phyloP scores from a whole-genome alignment of 2,329 filamentous ascomycete species.

The Emericellopsis atlantica region DNA sequence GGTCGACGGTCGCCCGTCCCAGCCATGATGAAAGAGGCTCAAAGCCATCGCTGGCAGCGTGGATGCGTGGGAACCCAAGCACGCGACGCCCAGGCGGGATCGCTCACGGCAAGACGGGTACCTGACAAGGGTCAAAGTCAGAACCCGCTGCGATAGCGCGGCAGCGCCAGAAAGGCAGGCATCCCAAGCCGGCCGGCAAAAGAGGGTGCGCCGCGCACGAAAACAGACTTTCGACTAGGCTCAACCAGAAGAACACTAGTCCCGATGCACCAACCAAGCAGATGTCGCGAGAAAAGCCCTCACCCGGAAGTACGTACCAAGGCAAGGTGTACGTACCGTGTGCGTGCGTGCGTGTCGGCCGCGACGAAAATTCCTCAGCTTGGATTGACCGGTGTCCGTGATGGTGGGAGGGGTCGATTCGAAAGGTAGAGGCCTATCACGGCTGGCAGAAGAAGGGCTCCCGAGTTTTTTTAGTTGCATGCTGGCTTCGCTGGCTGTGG shows the following conservation, averaged over 20 bases:
- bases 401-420: too few species aligned
- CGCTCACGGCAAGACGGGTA: background rate
- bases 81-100: slow-evolving; percentile 1
- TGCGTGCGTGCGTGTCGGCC: too few species aligned
- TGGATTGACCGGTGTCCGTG: too few species aligned
- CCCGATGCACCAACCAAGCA: background rate
- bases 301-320: too few species aligned
- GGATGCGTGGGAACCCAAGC: background rate
- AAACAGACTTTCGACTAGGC: background rate
- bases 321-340: too few species aligned
- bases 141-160: background rate
- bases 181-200: too few species aligned
- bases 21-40: too few species aligned
- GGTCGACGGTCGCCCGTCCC: too few species aligned
- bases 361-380: too few species aligned
- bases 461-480: slow-evolving; percentile 1
- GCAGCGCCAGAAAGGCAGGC: background rate
- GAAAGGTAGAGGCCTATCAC: too few species aligned
- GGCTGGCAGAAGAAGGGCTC: too few species aligned
- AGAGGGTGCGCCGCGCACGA: background rate
- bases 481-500: background rate
- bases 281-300: background rate
- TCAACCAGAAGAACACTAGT: background rate
- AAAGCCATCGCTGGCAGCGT: too few species aligned
- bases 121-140: background rate